Evolutionary conservation across 805 yeast species (phyloP).

Genomic region (Starmerella geochares): DNA sequence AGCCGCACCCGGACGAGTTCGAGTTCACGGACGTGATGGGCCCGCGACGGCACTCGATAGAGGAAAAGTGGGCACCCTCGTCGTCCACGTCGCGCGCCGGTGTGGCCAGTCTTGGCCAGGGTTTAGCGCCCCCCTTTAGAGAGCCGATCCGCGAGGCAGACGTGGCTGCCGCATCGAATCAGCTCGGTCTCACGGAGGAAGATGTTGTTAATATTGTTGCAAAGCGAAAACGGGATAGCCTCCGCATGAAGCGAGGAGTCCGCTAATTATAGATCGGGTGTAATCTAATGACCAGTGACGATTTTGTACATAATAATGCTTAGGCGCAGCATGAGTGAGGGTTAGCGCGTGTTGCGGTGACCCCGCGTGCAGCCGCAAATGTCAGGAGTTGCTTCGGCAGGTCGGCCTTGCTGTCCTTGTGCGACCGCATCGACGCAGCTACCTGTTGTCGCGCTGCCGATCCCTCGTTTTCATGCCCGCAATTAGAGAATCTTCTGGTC

Average conservation of each 20-base stretch:
- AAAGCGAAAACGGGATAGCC: slow-evolving; percentile 44
- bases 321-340: neutral
- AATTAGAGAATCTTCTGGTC: too few relatives aligned
- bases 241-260: slow-evolving; percentile 40
- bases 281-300: neutral
- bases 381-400: too few relatives aligned
- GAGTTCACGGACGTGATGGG: slow-evolving; percentile 14
- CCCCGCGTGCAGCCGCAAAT: neutral
- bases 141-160: slow-evolving; percentile 18
- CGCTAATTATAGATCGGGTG: slow-evolving; percentile 7
- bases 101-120: neutral
- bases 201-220: slow-evolving; percentile 38
- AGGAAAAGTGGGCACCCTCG: slow-evolving; percentile 13
- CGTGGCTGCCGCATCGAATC: neutral
- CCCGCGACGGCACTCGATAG: slow-evolving; percentile 11
- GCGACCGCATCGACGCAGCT: too few relatives aligned
- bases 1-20: slow-evolving; percentile 15
- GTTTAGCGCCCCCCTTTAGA: slow-evolving; percentile 28
- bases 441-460: too few relatives aligned
- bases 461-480: too few relatives aligned
- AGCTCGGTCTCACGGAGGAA: slow-evolving; percentile 15
- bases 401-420: too few relatives aligned
- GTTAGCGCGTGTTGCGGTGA: neutral
- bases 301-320: slow-evolving; percentile 3
- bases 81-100: neutral